Conservation (phyloP, 495 filamentous ascomycete species). For the Trichoderma orchidacearum region DNA sequence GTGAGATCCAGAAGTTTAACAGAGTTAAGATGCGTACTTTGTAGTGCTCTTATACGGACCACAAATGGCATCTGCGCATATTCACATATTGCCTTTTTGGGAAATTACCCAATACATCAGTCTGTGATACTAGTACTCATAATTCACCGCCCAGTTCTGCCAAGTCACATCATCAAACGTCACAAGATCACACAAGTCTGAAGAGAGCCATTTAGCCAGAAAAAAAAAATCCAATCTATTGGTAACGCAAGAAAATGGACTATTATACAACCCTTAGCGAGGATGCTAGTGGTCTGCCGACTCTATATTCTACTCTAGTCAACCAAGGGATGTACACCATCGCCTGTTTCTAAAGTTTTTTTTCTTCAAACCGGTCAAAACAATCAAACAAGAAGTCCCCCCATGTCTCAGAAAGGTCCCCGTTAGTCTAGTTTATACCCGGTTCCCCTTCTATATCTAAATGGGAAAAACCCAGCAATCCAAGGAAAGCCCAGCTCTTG, state of each 20-base stretch:
- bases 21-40: no score
- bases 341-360: not conserved
- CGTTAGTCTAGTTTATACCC: not conserved
- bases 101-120: no score
- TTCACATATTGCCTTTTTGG: no score
- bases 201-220: no score
- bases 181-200: no score
- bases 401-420: not conserved
- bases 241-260: not conserved
- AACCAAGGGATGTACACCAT: not conserved
- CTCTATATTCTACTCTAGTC: not conserved
- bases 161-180: no score
- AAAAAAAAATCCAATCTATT: not conserved
- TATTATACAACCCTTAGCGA: not conserved
- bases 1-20: no score
- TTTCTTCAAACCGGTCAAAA: not conserved
- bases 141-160: no score
- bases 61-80: no score
- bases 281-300: not conserved
- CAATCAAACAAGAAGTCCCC: not conserved
- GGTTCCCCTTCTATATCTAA: not conserved
- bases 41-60: no score
- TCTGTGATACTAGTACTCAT: no score
- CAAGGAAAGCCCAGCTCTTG: not conserved
- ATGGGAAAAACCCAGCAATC: not conserved